A percentile compares a stretch with the other conserved stretches of the same genome.
phyloP scores from a whole-genome alignment of 2,329 filamentous ascomycete species.

The Alternaria sp. region DNA sequence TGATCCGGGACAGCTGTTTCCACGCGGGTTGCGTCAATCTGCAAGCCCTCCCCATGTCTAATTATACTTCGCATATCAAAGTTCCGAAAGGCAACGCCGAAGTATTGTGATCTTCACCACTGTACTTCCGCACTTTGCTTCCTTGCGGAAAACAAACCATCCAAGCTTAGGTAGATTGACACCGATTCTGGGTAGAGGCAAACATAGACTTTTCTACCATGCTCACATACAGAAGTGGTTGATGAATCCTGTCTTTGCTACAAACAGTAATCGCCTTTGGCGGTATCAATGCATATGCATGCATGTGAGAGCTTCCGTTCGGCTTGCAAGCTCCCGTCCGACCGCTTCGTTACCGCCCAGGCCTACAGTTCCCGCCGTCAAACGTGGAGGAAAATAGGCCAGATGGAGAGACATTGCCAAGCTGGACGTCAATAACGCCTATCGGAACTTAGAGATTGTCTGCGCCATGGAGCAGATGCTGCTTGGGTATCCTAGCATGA shows the following conservation, averaged over 20 bases:
- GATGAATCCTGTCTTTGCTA: not conserved
- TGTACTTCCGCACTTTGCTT: not conserved
- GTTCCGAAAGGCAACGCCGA: not conserved
- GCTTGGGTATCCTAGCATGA: not conserved
- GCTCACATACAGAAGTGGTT: not conserved
- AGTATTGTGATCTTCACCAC: not conserved
- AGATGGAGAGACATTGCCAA: not conserved
- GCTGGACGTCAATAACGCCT: slow-evolving; percentile 15
- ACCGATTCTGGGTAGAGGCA: not conserved
- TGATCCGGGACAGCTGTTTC: slow-evolving; percentile 2
- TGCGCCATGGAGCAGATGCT: slow-evolving; percentile 5
- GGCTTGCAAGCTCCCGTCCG: not conserved
- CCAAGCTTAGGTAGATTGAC: not conserved
- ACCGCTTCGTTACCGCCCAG: not conserved
- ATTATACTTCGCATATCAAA: slow-evolving; percentile 11
- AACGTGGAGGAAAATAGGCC: not conserved
- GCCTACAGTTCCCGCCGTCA: slow-evolving; percentile 10
- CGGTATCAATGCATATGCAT: slow-evolving; percentile 1
- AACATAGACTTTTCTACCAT: not conserved
- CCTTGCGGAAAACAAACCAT: slow-evolving; percentile 1
- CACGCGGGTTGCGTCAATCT: slow-evolving; percentile 3
- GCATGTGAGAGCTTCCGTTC: not conserved
- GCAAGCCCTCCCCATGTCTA: slow-evolving; percentile 6
- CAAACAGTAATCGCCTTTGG: not conserved
- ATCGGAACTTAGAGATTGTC: slow-evolving; percentile 7